Base-by-base conservation (phyloP, 2,329 filamentous ascomycete genomes). In the Paracoccidioides brasiliensis region DNA sequence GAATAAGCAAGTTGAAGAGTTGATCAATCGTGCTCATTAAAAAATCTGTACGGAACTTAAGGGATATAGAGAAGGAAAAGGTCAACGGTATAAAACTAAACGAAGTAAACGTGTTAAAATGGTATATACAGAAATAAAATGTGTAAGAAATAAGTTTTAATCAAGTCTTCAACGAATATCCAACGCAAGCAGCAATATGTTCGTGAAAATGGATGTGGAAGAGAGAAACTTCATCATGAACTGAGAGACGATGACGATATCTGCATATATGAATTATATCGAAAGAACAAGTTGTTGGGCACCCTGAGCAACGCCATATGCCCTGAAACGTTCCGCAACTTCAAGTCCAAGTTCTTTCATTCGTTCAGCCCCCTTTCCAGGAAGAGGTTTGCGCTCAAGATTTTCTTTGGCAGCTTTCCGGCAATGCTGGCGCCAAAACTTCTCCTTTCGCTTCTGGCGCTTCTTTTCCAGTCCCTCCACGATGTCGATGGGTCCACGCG, bases 381-480 rank as follows among this genome's bases (percentile, higher is more conserved):
- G 88, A 64, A 84, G 79, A 54, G 87, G 82, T 63, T 82, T 84
- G 59, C 81, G 80, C 63, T 84, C 81, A 66, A 69, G 66, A 61
- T 89, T 80, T 63, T 78, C 78, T 63, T 81, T 90, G 60, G 84
- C 83, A 56, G 84, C 85, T 64, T 89, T 88, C 67, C 89, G 85
- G 74, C 88, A 94, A 67, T 91, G 86, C 69, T 95, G 93, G 64
- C 90, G 85, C 68, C 88, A 85, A 65, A 90, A 86, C 72, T 96
- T 95, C 72, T 97, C 90, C 73, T 86, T 90, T 63, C 93, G 86
- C 61, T 93, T 84, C 74, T 93, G 88, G 32, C 90, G 85, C 75
- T 95, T 97, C 72, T 88, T 85, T 74, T 98, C 93, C 1, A 98
- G 80, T 7, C 93, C 93, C 70, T 95, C 95, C 71, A 96, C 88